These are phyloP conservation scores for Aspergillus fumigatus DNA, from an alignment of 2,329 filamentous ascomycete species.

Conservation along the genomic window DNA sequence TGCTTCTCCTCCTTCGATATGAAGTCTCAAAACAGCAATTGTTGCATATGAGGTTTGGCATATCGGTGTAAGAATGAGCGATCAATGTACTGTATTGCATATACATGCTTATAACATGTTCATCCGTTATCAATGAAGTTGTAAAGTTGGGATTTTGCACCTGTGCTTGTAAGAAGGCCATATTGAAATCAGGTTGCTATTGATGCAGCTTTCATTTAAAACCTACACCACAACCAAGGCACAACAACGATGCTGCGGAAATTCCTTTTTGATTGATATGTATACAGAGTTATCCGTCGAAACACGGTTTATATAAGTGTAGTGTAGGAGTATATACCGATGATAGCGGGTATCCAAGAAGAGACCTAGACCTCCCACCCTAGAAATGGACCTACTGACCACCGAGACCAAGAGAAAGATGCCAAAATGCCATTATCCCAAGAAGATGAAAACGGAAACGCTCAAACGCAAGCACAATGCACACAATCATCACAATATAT, in stretches of 20 bases:
- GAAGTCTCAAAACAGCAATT: not conserved
- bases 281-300: constrained; percentile 26
- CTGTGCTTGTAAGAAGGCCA: not conserved
- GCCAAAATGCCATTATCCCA: not conserved
- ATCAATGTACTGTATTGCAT: constrained; percentile 16
- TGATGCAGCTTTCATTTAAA: not conserved
- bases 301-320: constrained; percentile 44
- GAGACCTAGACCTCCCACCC: constrained; percentile 7
- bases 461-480: constrained; percentile 6
- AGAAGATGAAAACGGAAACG: constrained; percentile 7
- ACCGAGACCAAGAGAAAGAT: not conserved
- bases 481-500: constrained; percentile 1
- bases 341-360: constrained; percentile 13
- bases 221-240: not conserved
- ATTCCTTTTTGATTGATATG: not conserved
- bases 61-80: constrained; percentile 2
- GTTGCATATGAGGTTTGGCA: constrained; percentile 6
- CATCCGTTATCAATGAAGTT: not conserved
- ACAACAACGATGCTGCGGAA: not conserved
- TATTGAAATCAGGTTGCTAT: not conserved
- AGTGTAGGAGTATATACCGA: not conserved
- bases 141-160: not conserved
- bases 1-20: not conserved
- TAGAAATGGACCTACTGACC: constrained; percentile 2
- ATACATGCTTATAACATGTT: constrained; percentile 11